phyloP scores from a whole-genome alignment of 2,329 filamentous ascomycete genomes.

The Botrytis aclada region DNA sequence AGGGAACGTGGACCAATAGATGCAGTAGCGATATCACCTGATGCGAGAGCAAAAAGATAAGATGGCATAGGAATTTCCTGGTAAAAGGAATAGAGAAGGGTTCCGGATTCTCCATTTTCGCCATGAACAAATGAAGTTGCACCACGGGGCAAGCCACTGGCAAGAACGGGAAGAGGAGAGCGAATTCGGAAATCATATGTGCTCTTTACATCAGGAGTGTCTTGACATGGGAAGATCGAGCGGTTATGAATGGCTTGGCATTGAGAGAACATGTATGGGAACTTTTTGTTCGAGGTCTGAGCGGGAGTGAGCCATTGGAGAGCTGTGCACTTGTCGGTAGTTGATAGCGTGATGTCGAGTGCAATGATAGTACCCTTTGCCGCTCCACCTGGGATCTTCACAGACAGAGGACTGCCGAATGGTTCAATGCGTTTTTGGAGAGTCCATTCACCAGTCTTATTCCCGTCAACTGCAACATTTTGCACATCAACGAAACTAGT shows the following conservation, averaged over 20 bases:
- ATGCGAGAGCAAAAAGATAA: conserved; percentile 91
- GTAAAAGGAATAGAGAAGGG: conserved; percentile 74
- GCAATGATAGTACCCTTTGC: conserved; percentile 52
- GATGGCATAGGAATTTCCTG: conserved; percentile 91
- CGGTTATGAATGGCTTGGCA: conserved; percentile 95
- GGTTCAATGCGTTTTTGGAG: conserved; percentile 65
- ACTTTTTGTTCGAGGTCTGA: conserved; percentile 92
- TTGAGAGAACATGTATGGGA: conserved; percentile 97
- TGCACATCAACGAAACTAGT: conserved; percentile 78
- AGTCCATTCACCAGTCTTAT: conserved; percentile 61
- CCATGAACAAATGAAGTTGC: conserved; percentile 50
- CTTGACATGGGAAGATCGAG: conserved; percentile 93
- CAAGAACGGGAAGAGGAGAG: conserved; percentile 84
- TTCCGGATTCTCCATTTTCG: conserved; percentile 50
- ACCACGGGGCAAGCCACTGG: conserved; percentile 69
- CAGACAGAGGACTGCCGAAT: conserved; percentile 68
- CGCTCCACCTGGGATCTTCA: conserved; percentile 56
- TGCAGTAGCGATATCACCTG: conserved; percentile 80
- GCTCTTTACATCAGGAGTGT: conserved; percentile 97
- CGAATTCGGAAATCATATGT: conserved; percentile 86
- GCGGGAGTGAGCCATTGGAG: conserved; percentile 92
- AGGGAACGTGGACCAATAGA: conserved; percentile 80
- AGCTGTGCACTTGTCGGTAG: conserved; percentile 84
- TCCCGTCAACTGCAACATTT: conserved; percentile 66
- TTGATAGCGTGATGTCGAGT: conserved; percentile 68